These are phyloP conservation scores for Colletotrichum neosansevieriae DNA, from an alignment of 2,329 filamentous ascomycete genomes.

Conservation along the genomic window DNA sequence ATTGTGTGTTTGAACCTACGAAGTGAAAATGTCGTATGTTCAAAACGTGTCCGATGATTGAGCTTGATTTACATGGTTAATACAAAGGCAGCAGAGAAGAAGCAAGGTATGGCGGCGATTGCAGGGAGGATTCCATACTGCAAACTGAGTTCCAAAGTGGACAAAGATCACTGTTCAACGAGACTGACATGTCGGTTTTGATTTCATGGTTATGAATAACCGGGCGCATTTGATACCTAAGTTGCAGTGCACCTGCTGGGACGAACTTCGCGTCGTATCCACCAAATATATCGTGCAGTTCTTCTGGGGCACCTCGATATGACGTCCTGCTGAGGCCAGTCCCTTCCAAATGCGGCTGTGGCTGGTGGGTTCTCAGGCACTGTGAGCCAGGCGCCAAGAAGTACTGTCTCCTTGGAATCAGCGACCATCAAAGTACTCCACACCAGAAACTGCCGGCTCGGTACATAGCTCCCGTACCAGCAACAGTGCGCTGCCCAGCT, in stretches of 20 bases:
- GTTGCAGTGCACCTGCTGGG: too few relatives aligned
- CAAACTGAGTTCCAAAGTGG: background rate
- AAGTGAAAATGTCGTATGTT: too few relatives aligned
- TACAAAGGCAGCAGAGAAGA: too few relatives aligned
- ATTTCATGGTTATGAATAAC: too few relatives aligned
- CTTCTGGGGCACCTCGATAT: background rate
- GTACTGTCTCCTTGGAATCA: background rate
- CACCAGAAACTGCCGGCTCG: background rate
- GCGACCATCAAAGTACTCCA: conserved; percentile 1
- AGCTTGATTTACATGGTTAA: too few relatives aligned
- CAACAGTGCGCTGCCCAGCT: conserved; percentile 8
- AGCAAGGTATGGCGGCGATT: background rate
- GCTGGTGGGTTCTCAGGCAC: conserved; percentile 12
- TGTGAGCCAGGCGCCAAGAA: conserved; percentile 16
- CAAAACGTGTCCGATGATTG: too few relatives aligned
- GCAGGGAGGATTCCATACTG: background rate
- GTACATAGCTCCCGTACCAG: background rate
- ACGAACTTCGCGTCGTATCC: too few relatives aligned
- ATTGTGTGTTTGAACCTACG: too few relatives aligned
- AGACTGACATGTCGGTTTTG: too few relatives aligned
- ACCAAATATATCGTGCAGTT: too few relatives aligned
- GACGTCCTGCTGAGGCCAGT: conserved; percentile 26
- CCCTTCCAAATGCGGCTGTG: conserved; percentile 17
- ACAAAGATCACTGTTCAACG: too few relatives aligned
- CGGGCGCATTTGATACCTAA: too few relatives aligned